Evolutionary conservation across 2,329 filamentous ascomycete species (phyloP).

Genomic region (Scolecobasidium constrictum): DNA sequence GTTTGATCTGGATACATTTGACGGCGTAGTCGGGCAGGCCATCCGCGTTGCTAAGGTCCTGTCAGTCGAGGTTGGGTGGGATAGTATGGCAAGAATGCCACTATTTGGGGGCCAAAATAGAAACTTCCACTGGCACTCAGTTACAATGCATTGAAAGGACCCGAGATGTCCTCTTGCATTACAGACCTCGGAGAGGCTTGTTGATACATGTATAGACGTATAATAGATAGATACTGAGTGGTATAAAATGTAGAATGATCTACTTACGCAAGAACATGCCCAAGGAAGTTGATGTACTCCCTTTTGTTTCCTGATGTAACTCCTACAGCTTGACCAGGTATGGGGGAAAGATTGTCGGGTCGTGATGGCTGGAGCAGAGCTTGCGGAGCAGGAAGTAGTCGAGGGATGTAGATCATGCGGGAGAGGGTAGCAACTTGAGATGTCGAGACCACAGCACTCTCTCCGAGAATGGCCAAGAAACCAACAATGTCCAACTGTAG

Average conservation of each 20-base stretch:
- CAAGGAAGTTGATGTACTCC: conserved; percentile 37
- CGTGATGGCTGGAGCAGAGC: conserved; percentile 35
- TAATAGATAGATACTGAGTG: no score
- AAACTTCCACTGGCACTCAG: no score
- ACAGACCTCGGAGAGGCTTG: no score
- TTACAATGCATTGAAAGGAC: no score
- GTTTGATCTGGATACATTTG: conserved; percentile 27
- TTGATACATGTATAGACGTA: no score
- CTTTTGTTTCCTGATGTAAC: conserved; percentile 37
- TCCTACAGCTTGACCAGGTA: conserved; percentile 30
- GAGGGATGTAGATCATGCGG: conserved; percentile 37
- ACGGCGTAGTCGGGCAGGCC: conserved; percentile 28
- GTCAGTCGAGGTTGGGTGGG: no score
- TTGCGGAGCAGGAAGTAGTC: conserved; percentile 40
- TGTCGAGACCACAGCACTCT: conserved; percentile 39
- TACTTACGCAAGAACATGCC: conserved; percentile 33
- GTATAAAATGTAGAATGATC: no score
- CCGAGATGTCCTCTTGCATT: no score
- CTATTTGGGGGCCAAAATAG: no score
- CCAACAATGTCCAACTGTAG: conserved; percentile 45
- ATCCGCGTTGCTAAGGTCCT: conserved; percentile 13
- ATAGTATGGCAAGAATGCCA: no score
- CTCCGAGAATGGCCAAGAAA: conserved; percentile 43
- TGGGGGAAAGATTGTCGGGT: conserved; percentile 30
- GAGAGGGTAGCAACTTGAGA: conserved; percentile 40